Base-by-base conservation (phyloP, 352 stramenopile genomes). In the Phytophthora nicotianae region DNA sequence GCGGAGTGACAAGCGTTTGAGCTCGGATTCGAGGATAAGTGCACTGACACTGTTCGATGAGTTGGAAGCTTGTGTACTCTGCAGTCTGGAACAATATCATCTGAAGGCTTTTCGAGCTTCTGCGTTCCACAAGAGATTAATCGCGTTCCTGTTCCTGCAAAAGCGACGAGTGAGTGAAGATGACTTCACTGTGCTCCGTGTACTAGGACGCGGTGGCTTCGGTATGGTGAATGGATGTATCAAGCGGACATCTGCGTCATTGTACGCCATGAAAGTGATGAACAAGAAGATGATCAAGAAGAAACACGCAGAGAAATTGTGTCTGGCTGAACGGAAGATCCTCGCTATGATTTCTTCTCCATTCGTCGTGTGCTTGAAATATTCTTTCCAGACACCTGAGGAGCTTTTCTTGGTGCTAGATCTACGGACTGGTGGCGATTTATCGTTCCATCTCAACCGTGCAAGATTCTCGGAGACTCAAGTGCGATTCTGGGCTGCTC, bases 321-420 rank as follows among this genome's bases (percentile, higher is more conserved):
- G 85, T 32, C 66, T 91, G 23, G 83, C 85, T 5, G 85, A 93
- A 58, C 79, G 85, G 40, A 89, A 89, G 56, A 88, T 93, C 32
- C 72, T 93, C 21, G 71, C 85, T 7, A 82, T 85, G 77, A 84
- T 91, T 48, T 77, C 79, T 9, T 88, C 75, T 19, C 85, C 96
- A 14, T 99, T 99, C 57, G 94, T 99, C 10, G 93, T 98, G 43
- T 97, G 95, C 62, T 71, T 99, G 24, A 96, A 98, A 65, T 99
- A 97, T 71, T 94, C 96, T 4, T 98, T 98, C 58, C 94, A 98
- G 77, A 97, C 86, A 16, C 68, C 84, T 0, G 93, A 98, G 29
- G 98, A 98, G 65, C 79, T 99, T 4, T 99, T 98, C 62, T 72
- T 99, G 7, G 95, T 98, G 21, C 79, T 99, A 5, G 96, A 99